Percentiles rank a stretch among this genome's conserved stretches.
phyloP scores from a whole-genome alignment of 2,329 filamentous ascomycete genomes.

The Fusarium sp. region DNA sequence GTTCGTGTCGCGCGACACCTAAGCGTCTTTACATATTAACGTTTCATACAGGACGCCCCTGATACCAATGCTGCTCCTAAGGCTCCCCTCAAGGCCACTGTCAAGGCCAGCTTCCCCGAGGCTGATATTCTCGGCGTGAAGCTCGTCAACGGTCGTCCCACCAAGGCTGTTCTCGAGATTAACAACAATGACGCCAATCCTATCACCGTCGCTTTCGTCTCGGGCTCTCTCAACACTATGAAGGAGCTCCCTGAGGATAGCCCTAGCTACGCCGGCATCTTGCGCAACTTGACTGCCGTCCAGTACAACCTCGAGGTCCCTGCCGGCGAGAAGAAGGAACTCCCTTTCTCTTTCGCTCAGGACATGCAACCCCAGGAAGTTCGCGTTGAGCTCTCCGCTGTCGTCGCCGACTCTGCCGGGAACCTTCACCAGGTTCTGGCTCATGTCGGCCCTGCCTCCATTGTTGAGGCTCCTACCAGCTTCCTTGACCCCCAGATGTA shows the following conservation, averaged over 20 bases:
- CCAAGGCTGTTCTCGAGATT: conserved; percentile 84
- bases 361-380: conserved; percentile 96
- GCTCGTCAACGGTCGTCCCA: conserved; percentile 91
- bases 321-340: conserved; percentile 79
- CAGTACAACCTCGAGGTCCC: conserved; percentile 81
- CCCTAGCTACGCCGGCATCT: conserved; percentile 66
- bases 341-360: conserved; percentile 87
- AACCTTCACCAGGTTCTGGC: conserved; percentile 81
- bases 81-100: conserved; percentile 68
- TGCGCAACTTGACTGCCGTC: conserved; percentile 87
- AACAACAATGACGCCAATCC: conserved; percentile 84
- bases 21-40: neutral
- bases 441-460: conserved; percentile 84
- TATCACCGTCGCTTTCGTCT: conserved; percentile 81
- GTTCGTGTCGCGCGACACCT: conserved; percentile 59
- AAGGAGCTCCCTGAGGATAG: conserved; percentile 62
- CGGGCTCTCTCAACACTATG: conserved; percentile 76
- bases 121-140: conserved; percentile 93
- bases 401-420: conserved; percentile 76
- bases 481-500: conserved; percentile 97
- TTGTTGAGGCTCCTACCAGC: conserved; percentile 92
- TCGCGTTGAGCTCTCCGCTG: conserved; percentile 79
- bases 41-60: conserved; percentile 27
- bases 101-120: conserved; percentile 74
- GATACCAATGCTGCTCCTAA: conserved; percentile 44